These are phyloP conservation scores for Rhododendron henanense DNA, from an alignment of 148 eudicot species.

Conservation along the genomic window DNA sequence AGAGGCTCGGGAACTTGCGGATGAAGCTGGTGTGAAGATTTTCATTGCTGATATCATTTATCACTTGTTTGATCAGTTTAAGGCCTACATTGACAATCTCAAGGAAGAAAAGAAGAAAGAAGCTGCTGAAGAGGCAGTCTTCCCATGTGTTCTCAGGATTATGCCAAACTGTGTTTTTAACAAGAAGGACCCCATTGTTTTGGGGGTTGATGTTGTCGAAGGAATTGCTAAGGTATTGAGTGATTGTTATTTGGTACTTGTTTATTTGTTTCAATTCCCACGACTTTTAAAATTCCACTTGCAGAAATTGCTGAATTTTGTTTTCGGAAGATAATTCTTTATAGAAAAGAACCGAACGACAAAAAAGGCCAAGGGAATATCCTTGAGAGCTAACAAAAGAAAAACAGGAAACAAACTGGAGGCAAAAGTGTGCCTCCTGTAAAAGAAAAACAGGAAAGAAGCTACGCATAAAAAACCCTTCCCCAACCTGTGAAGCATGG, in stretches of 20 bases:
- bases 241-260: neutral
- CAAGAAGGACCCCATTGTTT: constrained; percentile 85
- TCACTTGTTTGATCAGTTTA: constrained; percentile 84
- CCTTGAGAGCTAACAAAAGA: neutral
- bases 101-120: constrained; percentile 90
- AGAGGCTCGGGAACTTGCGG: constrained; percentile 88
- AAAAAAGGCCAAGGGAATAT: neutral
- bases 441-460: neutral
- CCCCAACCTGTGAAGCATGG: neutral
- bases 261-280: neutral
- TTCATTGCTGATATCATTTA: constrained; percentile 82
- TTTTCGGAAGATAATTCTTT: neutral
- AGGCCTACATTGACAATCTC: constrained; percentile 80
- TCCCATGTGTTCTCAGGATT: constrained; percentile 83
- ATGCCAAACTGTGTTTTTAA: constrained; percentile 71
- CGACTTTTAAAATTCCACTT: neutral
- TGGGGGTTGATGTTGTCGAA: constrained; percentile 88
- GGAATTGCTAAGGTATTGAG: constrained; percentile 66
- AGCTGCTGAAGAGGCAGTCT: constrained; percentile 88
- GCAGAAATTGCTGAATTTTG: neutral
- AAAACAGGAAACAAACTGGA: neutral
- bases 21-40: constrained; percentile 77
- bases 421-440: neutral
- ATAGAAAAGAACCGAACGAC: neutral
- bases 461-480: neutral